A percentile compares a stretch with the other conserved stretches of the same genome.
Evolutionary conservation across 106 monocot species (phyloP).

Genomic region (Agapanthus africanus): DNA sequence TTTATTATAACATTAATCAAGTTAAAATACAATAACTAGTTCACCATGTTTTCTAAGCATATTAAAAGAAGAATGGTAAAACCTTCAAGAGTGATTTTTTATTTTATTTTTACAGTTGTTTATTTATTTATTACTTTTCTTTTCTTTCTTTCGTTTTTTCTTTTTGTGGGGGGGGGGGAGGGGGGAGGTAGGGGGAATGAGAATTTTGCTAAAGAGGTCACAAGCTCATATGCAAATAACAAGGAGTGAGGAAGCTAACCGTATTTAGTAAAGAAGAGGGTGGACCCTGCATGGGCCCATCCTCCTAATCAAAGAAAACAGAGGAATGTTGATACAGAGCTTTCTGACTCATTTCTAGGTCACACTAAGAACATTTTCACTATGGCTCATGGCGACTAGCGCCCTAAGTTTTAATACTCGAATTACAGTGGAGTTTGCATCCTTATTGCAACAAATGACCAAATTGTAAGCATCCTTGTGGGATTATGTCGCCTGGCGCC

Average conservation of each 20-base stretch:
- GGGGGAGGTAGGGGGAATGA: too few species aligned
- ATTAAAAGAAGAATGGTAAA: neutral
- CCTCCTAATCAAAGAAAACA: neutral
- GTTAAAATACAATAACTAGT: neutral
- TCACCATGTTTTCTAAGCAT: neutral
- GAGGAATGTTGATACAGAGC: neutral
- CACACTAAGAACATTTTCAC: neutral
- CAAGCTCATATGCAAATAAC: too few species aligned
- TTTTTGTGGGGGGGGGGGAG: too few species aligned
- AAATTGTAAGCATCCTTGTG: neutral
- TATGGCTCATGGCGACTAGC: neutral
- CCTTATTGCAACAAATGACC: neutral
- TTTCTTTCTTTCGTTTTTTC: too few species aligned
- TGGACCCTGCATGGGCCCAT: neutral
- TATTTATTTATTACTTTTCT: too few species aligned
- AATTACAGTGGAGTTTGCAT: neutral
- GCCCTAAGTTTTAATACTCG: neutral
- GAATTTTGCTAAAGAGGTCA: too few species aligned
- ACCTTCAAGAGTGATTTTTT: neutral
- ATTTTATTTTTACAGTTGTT: neutral
- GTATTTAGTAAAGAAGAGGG: too few species aligned
- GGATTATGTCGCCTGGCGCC: neutral
- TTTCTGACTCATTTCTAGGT: neutral
- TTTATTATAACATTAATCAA: neutral
- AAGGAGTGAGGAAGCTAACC: too few species aligned